These are phyloP conservation scores for Fusarium secorum DNA, from an alignment of 2,329 filamentous ascomycete species.

Conservation along the genomic window DNA sequence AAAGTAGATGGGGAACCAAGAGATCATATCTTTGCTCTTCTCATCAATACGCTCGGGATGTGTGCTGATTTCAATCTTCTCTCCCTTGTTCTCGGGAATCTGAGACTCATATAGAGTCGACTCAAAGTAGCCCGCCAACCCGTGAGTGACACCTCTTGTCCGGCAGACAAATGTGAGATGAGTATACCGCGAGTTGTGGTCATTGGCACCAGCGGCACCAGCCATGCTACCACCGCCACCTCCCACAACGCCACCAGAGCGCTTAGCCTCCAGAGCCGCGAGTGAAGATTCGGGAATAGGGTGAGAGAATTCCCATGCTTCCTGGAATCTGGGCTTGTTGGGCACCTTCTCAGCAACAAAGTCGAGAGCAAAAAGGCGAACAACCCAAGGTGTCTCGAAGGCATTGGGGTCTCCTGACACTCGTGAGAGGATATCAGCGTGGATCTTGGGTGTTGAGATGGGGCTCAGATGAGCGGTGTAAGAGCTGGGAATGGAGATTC, in stretches of 20 bases:
- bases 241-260: conserved; percentile 69
- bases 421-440: conserved; percentile 79
- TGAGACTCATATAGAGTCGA: conserved; percentile 82
- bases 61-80: conserved; percentile 85
- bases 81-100: conserved; percentile 45
- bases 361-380: conserved; percentile 89
- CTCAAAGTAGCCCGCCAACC: conserved; percentile 94
- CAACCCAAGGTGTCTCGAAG: conserved; percentile 93
- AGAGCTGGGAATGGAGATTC: conserved; percentile 91
- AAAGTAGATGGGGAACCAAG: conserved; percentile 99
- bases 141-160: conserved; percentile 85
- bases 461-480: conserved; percentile 96
- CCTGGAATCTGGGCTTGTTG: conserved; percentile 71
- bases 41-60: conserved; percentile 89
- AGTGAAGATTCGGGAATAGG: conserved; percentile 70
- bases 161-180: conserved; percentile 80
- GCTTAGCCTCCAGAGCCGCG: conserved; percentile 61
- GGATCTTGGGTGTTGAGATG: conserved; percentile 84
- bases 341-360: conserved; percentile 74
- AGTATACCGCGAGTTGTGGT: conserved; percentile 87
- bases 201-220: conserved; percentile 82
- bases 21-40: conserved; percentile 98
- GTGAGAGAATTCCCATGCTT: conserved; percentile 82
- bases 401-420: conserved; percentile 69
- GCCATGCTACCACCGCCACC: conserved; percentile 77